Evolutionary conservation across 2,329 filamentous ascomycete species (phyloP).

Genomic region (Fusarium proliferatum): DNA sequence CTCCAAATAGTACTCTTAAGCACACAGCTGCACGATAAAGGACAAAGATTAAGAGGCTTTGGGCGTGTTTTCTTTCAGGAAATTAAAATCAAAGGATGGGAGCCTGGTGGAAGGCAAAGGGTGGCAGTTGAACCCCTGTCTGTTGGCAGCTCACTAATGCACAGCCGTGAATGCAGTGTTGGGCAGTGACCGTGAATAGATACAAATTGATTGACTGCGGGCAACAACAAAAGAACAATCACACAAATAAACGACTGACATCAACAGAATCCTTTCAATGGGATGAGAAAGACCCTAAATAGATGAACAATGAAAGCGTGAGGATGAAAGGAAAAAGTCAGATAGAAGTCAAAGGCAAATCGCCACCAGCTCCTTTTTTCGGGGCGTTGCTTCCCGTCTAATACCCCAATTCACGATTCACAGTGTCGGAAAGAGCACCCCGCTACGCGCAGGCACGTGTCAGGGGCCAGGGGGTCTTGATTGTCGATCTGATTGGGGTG

Average conservation of each 20-base stretch:
- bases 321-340: constrained; percentile 14
- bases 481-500: constrained; percentile 35
- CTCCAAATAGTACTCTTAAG: not conserved
- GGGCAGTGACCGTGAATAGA: constrained; percentile 18
- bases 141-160: constrained; percentile 28
- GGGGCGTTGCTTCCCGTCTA: constrained; percentile 21
- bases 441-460: constrained; percentile 51
- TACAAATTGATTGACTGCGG: constrained; percentile 13
- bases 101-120: constrained; percentile 5
- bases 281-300: not conserved
- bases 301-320: constrained; percentile 18
- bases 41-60: not conserved
- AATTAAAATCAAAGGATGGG: not conserved
- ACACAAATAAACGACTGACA: not conserved
- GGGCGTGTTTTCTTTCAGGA: not conserved
- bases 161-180: constrained; percentile 20
- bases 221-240: constrained; percentile 13
- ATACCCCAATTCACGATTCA: constrained; percentile 47
- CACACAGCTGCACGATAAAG: not conserved
- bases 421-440: constrained; percentile 38
- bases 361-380: constrained; percentile 45
- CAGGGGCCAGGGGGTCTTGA: constrained; percentile 4
- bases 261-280: constrained; percentile 1
- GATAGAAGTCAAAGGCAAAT: constrained; percentile 30
- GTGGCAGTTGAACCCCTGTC: constrained; percentile 22